Evolutionary conservation across 257 asterid genomes (phyloP), one percentile per base, ranked within the genome.

Genomic region (Misopates orontium): DNA sequence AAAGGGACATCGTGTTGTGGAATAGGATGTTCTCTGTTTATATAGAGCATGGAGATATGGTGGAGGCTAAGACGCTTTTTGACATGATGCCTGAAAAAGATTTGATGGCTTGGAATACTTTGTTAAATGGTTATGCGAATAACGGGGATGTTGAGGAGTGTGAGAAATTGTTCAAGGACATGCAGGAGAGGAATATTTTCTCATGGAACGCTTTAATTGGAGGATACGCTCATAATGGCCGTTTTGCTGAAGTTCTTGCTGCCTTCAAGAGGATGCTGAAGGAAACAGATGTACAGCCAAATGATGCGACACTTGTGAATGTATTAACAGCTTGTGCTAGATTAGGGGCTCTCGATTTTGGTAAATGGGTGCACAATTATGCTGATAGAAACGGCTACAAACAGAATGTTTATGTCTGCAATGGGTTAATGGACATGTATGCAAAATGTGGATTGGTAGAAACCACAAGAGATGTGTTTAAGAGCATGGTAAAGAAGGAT

Each of bases 181-280:
- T 92, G 96, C 70, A 57, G 8, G 85, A 78, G 42, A 84, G 74
- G 66, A 85, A 89, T 73, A 78, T 84, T 13, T 92, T 89, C 80
- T 85, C 98, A 10, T 92, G 98, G 98, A 92, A 92, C 68, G 95
- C 83, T 17, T 66, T 92, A 67, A 84, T 92, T 19, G 89, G 85
- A 69, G 97, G 93, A 13, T 92, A 92, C 44, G 85, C 85, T 44
- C 89, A 73, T 41, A 75, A 73, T 62, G 79, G 81, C 14, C 66
- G 51, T 40, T 87, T 73, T 64, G 9, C 18, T 13, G 73, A 87
- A 49, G 94, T 84, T 68, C 80, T 92, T 61, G 61, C 54, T 58
- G 76, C 86, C 19, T 92, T 85, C 57, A 68, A 76, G 69, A 79
- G 75, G 79, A 89, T 92, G 96, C 53, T 87, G 41, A 48, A 57